phyloP scores from a whole-genome alignment of 306 rosid species.

The Neltuma alba region DNA sequence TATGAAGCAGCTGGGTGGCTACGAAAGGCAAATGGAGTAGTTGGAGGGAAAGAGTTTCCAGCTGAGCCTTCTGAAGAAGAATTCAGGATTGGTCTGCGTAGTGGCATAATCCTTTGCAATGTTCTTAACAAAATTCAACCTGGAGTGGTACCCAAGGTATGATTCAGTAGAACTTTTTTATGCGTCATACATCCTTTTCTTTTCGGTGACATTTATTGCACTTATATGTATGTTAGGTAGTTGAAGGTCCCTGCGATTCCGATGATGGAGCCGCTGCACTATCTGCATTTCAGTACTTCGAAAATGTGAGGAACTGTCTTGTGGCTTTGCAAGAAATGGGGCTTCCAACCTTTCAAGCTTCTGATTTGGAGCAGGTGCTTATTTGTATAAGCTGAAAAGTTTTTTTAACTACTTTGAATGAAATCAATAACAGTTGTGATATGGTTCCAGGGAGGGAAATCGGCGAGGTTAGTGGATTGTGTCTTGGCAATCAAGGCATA shows the following conservation, averaged over 20 bases:
- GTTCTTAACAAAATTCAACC: constrained; percentile 85
- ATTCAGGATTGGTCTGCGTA: constrained; percentile 76
- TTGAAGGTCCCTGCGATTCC: constrained; percentile 47
- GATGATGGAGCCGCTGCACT: constrained; percentile 50
- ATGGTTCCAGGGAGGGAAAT: constrained; percentile 78
- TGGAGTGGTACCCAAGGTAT: constrained; percentile 79
- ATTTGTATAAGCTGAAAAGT: background rate
- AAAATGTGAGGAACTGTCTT: constrained; percentile 52
- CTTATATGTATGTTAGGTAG: constrained; percentile 30
- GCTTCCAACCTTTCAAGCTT: constrained; percentile 84
- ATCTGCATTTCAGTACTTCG: constrained; percentile 49
- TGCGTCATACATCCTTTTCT: background rate
- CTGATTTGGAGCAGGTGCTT: constrained; percentile 85
- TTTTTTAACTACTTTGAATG: background rate
- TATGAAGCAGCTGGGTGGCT: constrained; percentile 89
- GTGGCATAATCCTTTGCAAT: constrained; percentile 88
- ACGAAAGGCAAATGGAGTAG: constrained; percentile 63
- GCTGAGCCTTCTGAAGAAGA: constrained; percentile 92
- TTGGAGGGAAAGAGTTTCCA: constrained; percentile 78
- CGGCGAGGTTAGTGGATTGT: constrained; percentile 78
- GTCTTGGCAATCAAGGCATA: constrained; percentile 84
- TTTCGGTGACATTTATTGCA: constrained; percentile 14
- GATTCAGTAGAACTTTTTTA: background rate
- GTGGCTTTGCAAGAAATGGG: constrained; percentile 49
- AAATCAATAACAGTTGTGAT: background rate